These are phyloP conservation scores for Lunasporangiospora selenospora DNA, from an alignment of 192 early-diverging fungal species.

Conservation along the genomic window DNA sequence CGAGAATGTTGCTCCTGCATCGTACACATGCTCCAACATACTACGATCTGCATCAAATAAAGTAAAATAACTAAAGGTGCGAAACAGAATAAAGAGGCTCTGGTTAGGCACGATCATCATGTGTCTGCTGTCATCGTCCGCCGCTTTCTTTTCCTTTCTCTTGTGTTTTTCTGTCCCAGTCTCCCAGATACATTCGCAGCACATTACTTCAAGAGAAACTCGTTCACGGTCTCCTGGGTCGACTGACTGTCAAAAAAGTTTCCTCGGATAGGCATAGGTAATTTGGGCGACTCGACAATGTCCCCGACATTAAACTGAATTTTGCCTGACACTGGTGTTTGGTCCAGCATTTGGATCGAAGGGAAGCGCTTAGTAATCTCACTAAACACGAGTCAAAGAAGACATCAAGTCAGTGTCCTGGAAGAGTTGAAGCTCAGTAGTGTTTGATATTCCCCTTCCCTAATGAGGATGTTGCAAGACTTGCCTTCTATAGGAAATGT, in stretches of 20 bases:
- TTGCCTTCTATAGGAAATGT: conserved; percentile 46
- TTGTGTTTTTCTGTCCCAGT: too few relatives aligned
- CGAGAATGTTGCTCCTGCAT: conserved; percentile 49
- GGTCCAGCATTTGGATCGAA: conserved; percentile 46
- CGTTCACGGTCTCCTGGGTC: conserved; percentile 38
- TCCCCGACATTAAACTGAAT: conserved; percentile 39
- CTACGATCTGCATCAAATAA: conserved; percentile 51
- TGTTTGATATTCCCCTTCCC: too few relatives aligned
- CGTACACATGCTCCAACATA: conserved; percentile 46
- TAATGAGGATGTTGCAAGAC: too few relatives aligned
- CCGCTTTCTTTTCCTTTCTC: too few relatives aligned
- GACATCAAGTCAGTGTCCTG: too few relatives aligned
- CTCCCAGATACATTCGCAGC: too few relatives aligned
- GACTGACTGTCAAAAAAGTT: conserved; percentile 51
- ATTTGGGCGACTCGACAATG: background rate
- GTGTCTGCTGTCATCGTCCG: too few relatives aligned
- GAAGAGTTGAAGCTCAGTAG: too few relatives aligned
- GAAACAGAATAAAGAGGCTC: too few relatives aligned
- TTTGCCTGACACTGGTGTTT: conserved; percentile 22
- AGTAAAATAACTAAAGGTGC: conserved; percentile 50
- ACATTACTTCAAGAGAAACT: conserved; percentile 54
- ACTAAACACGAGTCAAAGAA: too few relatives aligned
- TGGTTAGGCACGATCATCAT: too few relatives aligned
- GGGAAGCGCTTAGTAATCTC: conserved; percentile 50
- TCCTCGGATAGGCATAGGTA: conserved; percentile 27